Conservation (phyloP, 345 rosid genomes). For the Citrus trifoliata region DNA sequence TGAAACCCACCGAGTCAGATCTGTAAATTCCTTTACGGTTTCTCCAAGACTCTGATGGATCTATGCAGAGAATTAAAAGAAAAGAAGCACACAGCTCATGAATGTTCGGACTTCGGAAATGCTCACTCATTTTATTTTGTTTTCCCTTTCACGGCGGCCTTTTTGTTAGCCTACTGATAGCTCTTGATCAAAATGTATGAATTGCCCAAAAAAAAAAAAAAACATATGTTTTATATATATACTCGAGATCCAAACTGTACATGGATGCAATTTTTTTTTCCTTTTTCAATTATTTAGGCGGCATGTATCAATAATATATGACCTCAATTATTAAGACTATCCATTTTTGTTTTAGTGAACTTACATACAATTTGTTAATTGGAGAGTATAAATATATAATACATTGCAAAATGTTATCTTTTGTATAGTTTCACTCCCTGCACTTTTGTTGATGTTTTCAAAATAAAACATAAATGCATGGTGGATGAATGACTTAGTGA, state of each 20-base stretch:
- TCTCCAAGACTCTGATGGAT: too few species aligned
- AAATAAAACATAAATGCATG: too few species aligned
- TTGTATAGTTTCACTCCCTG: too few species aligned
- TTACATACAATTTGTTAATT: neutral
- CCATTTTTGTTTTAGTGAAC: neutral
- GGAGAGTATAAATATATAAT: neutral
- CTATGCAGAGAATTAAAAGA: too few species aligned
- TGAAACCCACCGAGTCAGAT: neutral
- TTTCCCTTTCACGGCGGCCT: neutral
- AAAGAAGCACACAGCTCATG: neutral
- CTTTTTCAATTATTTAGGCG: neutral
- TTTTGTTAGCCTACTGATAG: neutral
- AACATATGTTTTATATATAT: neutral
- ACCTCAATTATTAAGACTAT: neutral
- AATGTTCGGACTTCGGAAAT: neutral
- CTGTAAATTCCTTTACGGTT: neutral
- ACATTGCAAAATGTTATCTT: too few species aligned
- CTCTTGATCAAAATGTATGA: neutral
- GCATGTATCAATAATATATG: neutral
- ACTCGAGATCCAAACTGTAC: slow-evolving; percentile 11
- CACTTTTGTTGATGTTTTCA: too few species aligned
- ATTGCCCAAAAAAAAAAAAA: neutral
- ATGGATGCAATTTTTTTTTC: neutral
- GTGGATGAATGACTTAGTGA: too few species aligned
- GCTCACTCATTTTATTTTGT: neutral